Evolutionary conservation across 768 basidiomycete species (phyloP).

Genomic region (Holtermannia corniformis): DNA sequence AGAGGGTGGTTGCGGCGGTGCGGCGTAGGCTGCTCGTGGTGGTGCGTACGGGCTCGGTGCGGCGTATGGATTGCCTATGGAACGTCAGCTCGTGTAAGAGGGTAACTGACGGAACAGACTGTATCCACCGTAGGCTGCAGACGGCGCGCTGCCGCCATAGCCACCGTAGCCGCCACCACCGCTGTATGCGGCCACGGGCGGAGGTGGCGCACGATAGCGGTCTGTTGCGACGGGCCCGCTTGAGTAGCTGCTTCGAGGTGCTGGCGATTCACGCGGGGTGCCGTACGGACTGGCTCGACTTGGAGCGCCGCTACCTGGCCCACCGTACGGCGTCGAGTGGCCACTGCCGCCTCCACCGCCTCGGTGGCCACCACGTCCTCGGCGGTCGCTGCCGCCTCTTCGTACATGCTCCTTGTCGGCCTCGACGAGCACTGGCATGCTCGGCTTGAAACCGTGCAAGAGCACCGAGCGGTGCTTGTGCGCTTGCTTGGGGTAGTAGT

Average conservation of each 20-base stretch:
- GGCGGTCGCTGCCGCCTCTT: slow-evolving; percentile 37
- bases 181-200: not conserved
- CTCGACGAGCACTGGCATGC: slow-evolving; percentile 54
- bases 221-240: slow-evolving; percentile 2
- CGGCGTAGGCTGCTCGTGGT: not conserved
- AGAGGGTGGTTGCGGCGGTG: slow-evolving; percentile 1
- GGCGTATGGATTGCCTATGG: slow-evolving; percentile 10
- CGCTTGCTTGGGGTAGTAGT: slow-evolving; percentile 79
- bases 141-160: slow-evolving; percentile 26
- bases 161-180: slow-evolving; percentile 33
- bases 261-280: slow-evolving; percentile 1
- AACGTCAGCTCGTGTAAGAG: slow-evolving; percentile 16
- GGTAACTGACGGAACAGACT: slow-evolving; percentile 10
- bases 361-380: slow-evolving; percentile 35
- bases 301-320: slow-evolving; percentile 6
- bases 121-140: slow-evolving; percentile 25
- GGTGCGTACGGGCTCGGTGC: slow-evolving; percentile 2
- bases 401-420: slow-evolving; percentile 64
- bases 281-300: slow-evolving; percentile 20
- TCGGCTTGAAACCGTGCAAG: slow-evolving; percentile 59
- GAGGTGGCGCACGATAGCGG: slow-evolving; percentile 9
- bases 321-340: slow-evolving; percentile 9
- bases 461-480: slow-evolving; percentile 76
- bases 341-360: slow-evolving; percentile 22
- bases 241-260: slow-evolving; percentile 6